Evolutionary conservation across 2,329 filamentous ascomycete species (phyloP).

Genomic region (Xylaria sp.): DNA sequence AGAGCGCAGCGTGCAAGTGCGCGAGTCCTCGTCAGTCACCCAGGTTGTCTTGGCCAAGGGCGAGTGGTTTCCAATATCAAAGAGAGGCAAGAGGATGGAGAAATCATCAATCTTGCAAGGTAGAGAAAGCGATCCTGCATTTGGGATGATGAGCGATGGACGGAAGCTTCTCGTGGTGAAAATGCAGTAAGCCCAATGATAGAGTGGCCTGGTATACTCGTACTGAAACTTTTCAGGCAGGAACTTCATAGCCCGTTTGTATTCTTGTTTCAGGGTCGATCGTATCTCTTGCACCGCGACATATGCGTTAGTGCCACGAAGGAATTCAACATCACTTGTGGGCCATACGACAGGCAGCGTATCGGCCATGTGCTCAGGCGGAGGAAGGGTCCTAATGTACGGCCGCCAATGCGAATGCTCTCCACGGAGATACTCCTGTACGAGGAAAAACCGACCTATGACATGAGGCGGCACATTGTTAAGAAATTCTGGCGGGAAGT

Average conservation of each 20-base stretch:
- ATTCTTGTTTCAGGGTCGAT: slow-evolving; percentile 59
- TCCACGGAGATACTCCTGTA: slow-evolving; percentile 72
- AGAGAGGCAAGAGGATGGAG: slow-evolving; percentile 74
- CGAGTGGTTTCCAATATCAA: slow-evolving; percentile 79
- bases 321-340: slow-evolving; percentile 66
- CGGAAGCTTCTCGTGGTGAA: slow-evolving; percentile 74
- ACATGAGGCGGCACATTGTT: slow-evolving; percentile 65
- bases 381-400: slow-evolving; percentile 74
- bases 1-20: slow-evolving; percentile 57
- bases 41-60: slow-evolving; percentile 67
- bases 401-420: slow-evolving; percentile 72
- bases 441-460: slow-evolving; percentile 73
- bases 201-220: slow-evolving; percentile 62
- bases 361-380: slow-evolving; percentile 61
- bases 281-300: slow-evolving; percentile 56
- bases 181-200: slow-evolving; percentile 73
- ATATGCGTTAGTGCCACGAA: slow-evolving; percentile 53
- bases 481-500: slow-evolving; percentile 64
- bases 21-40: slow-evolving; percentile 59
- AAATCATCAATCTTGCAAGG: slow-evolving; percentile 67
- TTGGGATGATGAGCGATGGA: slow-evolving; percentile 66
- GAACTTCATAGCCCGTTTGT: slow-evolving; percentile 55
- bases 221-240: slow-evolving; percentile 51
- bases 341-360: slow-evolving; percentile 75
- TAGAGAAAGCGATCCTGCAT: slow-evolving; percentile 48